These are phyloP conservation scores for Zea luxurians DNA, from an alignment of 176 grass and related monocot species.

Conservation along the genomic window DNA sequence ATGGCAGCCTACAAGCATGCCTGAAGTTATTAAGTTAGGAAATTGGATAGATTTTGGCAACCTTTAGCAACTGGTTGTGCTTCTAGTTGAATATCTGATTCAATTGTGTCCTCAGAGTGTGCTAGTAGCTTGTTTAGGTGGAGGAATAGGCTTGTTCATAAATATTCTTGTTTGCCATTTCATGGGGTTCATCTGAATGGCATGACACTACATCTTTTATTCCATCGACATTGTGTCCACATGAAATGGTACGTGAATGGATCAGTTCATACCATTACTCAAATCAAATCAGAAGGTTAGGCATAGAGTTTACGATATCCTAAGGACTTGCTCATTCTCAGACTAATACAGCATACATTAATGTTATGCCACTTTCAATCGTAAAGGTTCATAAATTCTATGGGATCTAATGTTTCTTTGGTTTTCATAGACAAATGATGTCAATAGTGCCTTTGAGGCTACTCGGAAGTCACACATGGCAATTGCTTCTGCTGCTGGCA, in stretches of 20 bases:
- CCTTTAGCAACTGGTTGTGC: constrained; percentile 21
- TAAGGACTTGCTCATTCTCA: background rate
- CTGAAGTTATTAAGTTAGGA: background rate
- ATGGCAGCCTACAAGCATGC: background rate
- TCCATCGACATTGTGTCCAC: background rate
- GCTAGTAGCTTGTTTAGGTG: constrained; percentile 10
- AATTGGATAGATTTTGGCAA: constrained; percentile 23
- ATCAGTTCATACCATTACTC: constrained; percentile 11
- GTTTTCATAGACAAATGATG: constrained; percentile 70
- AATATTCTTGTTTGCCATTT: constrained; percentile 6
- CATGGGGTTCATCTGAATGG: constrained; percentile 6
- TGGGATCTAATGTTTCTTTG: constrained; percentile 38
- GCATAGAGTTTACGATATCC: constrained; percentile 8
- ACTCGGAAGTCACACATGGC: constrained; percentile 80
- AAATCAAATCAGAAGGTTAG: constrained; percentile 8
- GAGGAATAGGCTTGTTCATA: constrained; percentile 21
- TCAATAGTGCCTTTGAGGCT: constrained; percentile 87
- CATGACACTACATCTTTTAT: constrained; percentile 17
- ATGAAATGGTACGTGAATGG: background rate
- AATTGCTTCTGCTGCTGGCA: constrained; percentile 60
- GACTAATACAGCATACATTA: constrained; percentile 25
- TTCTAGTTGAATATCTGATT: constrained; percentile 31
- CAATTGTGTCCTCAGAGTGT: constrained; percentile 9
- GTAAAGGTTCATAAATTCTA: constrained; percentile 35
- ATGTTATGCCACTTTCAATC: constrained; percentile 15